Evolutionary conservation across 495 filamentous ascomycete species (phyloP), one percentile per base, ranked within the genome.

Genomic region (Lophium mytilinum): DNA sequence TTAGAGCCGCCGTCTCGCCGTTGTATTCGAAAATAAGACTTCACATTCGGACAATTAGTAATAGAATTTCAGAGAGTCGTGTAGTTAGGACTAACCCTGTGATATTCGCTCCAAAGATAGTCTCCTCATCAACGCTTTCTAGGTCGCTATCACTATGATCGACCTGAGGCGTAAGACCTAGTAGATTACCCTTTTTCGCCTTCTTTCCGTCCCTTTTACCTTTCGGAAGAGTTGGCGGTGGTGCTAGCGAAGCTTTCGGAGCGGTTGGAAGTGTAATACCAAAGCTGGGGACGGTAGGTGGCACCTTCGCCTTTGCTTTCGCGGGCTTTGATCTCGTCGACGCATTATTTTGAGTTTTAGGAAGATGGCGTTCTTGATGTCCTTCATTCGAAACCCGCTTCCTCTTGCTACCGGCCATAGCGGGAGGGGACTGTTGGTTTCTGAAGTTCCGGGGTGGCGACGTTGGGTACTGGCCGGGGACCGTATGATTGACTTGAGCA

Each of bases 101-200:
- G 6, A 30, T 17, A 4, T 41, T 61, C 54, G 19, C 18, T 17
- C 21, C 61, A 58, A 49, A 63, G 30, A 76, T 76, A 56, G 73
- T 69, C 37, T 85, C 84, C 69, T 93, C 88, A 60, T 86, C 83
- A 8, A 79, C 75, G 55, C 87, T 85, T 68, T 88, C 82, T 58
- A 84, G 80, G 58, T 91, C 88, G 50, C 86, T 83, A 37, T 76
- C 75, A 50, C 83, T 87, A 1, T 81, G 83, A 61, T 88, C 86
- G 41, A 85, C 83, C n/a, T 78, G 77, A 11, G 87, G 90, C 1
- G 86, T 90, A 52, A 95, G 69, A 17, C 90, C 90, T 9, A 95
- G 80, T 34, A 86, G 83, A 49, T 93, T 90, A 84, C 46, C 85
- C 75, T 75, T 87, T 9, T 33, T 87, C 75, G 87, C 88, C 68